Evolutionary conservation across 495 filamentous ascomycete species (phyloP).

Genomic region (Neurospora sp.): DNA sequence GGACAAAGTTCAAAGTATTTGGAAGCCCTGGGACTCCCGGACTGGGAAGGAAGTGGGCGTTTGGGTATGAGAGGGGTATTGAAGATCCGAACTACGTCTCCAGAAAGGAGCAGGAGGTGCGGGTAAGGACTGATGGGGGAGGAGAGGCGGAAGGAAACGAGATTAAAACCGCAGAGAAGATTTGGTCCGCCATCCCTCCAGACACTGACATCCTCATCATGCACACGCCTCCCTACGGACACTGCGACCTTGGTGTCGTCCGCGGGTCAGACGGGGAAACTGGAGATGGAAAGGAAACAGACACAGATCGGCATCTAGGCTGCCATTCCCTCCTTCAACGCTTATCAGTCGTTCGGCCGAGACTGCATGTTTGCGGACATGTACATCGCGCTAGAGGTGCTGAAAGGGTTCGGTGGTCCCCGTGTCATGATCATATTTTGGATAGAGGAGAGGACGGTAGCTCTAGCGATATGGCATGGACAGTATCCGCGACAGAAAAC

Average conservation of each 20-base stretch:
- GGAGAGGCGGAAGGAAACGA: not conserved
- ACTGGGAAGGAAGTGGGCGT: constrained; percentile 55
- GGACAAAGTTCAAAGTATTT: constrained; percentile 62
- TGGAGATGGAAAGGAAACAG: not conserved
- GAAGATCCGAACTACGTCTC: not conserved
- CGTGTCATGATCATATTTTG: not conserved
- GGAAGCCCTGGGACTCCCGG: constrained; percentile 63
- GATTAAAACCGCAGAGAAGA: constrained; percentile 22
- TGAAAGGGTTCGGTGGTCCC: constrained; percentile 46
- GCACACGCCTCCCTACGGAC: constrained; percentile 65
- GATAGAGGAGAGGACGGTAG: constrained; percentile 17
- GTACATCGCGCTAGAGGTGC: constrained; percentile 60
- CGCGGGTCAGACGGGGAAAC: not conserved
- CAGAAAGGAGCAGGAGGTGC: not conserved
- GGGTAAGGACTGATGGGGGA: too few relatives aligned
- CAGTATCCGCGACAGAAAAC: not conserved
- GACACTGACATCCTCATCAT: constrained; percentile 77
- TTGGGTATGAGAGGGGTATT: constrained; percentile 47
- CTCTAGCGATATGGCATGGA: not conserved
- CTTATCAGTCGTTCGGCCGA: constrained; percentile 66
- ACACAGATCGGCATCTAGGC: constrained; percentile 33
- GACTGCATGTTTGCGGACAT: constrained; percentile 81
- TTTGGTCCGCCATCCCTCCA: constrained; percentile 54
- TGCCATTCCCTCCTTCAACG: constrained; percentile 62
- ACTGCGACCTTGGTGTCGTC: constrained; percentile 55